These are phyloP conservation scores for Borealophlyctis nickersoniae DNA, from an alignment of 192 early-diverging fungal species.

Conservation along the genomic window DNA sequence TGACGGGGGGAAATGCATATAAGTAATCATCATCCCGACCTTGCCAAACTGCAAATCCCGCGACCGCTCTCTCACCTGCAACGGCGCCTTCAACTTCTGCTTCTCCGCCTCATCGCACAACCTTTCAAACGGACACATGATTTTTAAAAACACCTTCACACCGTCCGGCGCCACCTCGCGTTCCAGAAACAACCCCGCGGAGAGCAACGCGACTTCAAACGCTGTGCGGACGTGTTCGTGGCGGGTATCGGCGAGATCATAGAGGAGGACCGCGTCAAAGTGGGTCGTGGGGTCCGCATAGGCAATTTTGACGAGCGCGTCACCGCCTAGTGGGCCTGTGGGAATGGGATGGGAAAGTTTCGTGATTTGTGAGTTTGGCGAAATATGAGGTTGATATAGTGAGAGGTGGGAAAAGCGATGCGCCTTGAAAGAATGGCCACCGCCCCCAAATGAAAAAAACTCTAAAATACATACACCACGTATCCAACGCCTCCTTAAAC, in stretches of 20 bases:
- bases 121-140: slow-evolving; percentile 27
- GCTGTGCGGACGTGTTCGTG: slow-evolving; percentile 1
- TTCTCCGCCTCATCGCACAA: slow-evolving; percentile 32
- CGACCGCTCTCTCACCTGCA: slow-evolving; percentile 10
- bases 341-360: background rate
- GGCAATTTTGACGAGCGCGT: slow-evolving; percentile 34
- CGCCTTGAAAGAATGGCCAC: too few relatives aligned
- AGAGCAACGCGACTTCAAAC: slow-evolving; percentile 33
- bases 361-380: too few relatives aligned
- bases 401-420: too few relatives aligned
- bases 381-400: too few relatives aligned
- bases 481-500: background rate
- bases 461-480: background rate
- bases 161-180: slow-evolving; percentile 21
- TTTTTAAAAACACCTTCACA: slow-evolving; percentile 17
- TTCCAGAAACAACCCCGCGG: slow-evolving; percentile 28
- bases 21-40: background rate
- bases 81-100: slow-evolving; percentile 23
- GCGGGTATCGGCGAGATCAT: background rate
- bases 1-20: slow-evolving; percentile 9
- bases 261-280: slow-evolving; percentile 39
- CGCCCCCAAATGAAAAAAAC: background rate
- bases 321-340: slow-evolving; percentile 19
- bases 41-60: background rate
- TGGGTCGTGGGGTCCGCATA: slow-evolving; percentile 31